phyloP scores from a whole-genome alignment of 2,329 filamentous ascomycete genomes.

The Alternaria tenuissima region DNA sequence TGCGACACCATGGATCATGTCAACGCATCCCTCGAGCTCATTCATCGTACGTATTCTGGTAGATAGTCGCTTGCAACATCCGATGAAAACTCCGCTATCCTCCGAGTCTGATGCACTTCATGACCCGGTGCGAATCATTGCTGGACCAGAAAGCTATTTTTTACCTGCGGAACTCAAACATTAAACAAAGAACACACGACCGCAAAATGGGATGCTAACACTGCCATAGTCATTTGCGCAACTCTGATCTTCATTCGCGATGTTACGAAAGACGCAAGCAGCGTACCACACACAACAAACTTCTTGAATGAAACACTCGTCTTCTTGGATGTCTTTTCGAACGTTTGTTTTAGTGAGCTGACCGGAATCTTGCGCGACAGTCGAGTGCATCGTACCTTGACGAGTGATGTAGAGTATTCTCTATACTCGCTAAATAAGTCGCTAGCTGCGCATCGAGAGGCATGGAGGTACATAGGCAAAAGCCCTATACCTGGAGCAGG shows the following conservation, averaged over 20 bases:
- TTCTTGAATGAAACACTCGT: conserved; percentile 14
- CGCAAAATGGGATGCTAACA: conserved; percentile 3
- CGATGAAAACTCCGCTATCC: background rate
- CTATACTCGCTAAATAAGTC: conserved; percentile 21
- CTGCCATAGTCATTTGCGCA: conserved; percentile 17
- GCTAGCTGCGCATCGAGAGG: conserved; percentile 24
- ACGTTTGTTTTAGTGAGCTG: conserved; percentile 22
- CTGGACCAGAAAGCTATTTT: background rate
- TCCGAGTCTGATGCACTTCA: background rate
- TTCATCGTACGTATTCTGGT: conserved; percentile 12
- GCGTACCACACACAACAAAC: conserved; percentile 4
- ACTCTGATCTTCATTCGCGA: conserved; percentile 29
- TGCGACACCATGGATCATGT: conserved; percentile 14
- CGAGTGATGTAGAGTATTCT: conserved; percentile 17
- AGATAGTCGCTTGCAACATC: background rate
- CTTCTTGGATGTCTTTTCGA: conserved; percentile 23
- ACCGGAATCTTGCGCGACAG: conserved; percentile 20
- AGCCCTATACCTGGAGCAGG: background rate
- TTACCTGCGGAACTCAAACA: background rate
- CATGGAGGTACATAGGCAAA: conserved; percentile 17
- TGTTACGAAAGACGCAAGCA: conserved; percentile 11
- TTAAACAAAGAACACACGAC: background rate
- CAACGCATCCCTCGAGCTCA: conserved; percentile 18
- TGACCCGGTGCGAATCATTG: background rate
- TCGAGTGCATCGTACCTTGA: conserved; percentile 14